Evolutionary conservation across 805 yeast species (phyloP).

Genomic region (Candida anglica): DNA sequence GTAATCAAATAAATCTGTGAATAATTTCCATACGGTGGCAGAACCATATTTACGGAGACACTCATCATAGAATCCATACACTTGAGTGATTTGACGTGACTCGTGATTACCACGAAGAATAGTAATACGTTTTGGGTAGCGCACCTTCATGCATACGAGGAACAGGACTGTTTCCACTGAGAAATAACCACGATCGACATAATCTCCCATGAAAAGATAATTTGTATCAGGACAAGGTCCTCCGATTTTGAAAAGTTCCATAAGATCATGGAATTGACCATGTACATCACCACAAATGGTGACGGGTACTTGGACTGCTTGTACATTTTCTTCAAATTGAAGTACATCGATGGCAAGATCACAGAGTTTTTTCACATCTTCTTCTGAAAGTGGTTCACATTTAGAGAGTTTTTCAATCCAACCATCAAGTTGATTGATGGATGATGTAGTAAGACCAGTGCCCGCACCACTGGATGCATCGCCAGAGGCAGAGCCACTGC

Average conservation of each 20-base stretch:
- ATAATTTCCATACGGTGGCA: conserved; percentile 90
- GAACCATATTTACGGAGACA: conserved; percentile 90
- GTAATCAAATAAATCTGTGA: conserved; percentile 88
- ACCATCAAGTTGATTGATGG: conserved; percentile 69
- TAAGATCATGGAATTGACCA: conserved; percentile 93
- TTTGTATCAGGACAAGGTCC: conserved; percentile 51
- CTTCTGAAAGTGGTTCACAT: conserved; percentile 80
- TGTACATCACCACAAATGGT: conserved; percentile 97
- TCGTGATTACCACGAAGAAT: conserved; percentile 94
- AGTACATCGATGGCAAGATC: conserved; percentile 89
- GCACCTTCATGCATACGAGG: conserved; percentile 85
- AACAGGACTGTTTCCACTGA: conserved; percentile 90
- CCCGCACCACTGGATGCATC: no score
- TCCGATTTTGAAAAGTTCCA: conserved; percentile 90
- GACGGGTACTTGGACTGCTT: conserved; percentile 92
- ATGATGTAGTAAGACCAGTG: conserved; percentile 33
- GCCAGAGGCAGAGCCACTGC: conserved; percentile 37
- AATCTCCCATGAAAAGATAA: conserved; percentile 54
- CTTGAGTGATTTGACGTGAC: conserved; percentile 93
- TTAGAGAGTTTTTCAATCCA: conserved; percentile 80
- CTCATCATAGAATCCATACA: conserved; percentile 93
- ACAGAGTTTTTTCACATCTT: conserved; percentile 74
- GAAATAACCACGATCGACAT: conserved; percentile 87
- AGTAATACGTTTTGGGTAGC: conserved; percentile 89
- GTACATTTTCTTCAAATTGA: conserved; percentile 90